These are phyloP conservation scores for Adenanthera pavonina DNA, from an alignment of 306 rosid species.

Conservation along the genomic window DNA sequence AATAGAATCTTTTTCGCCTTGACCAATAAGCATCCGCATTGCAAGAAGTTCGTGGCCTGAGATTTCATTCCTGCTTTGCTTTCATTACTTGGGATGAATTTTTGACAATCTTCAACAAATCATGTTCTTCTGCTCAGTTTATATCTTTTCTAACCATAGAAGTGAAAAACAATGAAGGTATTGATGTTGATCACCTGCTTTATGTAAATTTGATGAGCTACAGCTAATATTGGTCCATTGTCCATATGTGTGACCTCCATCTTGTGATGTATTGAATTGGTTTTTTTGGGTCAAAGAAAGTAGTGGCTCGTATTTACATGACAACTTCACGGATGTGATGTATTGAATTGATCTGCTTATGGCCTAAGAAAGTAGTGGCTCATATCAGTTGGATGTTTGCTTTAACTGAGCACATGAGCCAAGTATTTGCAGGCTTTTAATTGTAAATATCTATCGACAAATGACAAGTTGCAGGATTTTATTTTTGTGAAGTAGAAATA, in stretches of 20 bases:
- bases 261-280: conserved; percentile 26
- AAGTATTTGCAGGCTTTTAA: not conserved
- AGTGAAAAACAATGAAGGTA: not conserved
- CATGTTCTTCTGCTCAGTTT: conserved; percentile 3
- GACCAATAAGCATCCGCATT: conserved; percentile 1
- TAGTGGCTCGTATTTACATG: conserved; percentile 20
- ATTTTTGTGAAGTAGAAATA: not conserved
- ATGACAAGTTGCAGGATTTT: not conserved
- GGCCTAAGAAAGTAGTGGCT: conserved; percentile 15
- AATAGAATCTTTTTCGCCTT: not conserved
- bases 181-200: conserved; percentile 34
- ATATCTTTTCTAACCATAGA: conserved; percentile 10
- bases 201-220: conserved; percentile 12
- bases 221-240: not conserved
- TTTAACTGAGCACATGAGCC: conserved; percentile 1
- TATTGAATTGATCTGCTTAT: conserved; percentile 19
- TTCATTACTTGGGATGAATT: conserved; percentile 8
- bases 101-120: conserved; percentile 15
- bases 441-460: not conserved
- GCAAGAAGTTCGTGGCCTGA: not conserved
- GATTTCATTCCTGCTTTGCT: not conserved
- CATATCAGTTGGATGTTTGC: conserved; percentile 15
- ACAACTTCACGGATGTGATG: conserved; percentile 23
- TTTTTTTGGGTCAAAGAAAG: conserved; percentile 8
- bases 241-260: conserved; percentile 18